Evolutionary conservation across 2,329 filamentous ascomycete genomes (phyloP), one percentile per base, ranked within the genome.

Genomic region (Chalara sp.): DNA sequence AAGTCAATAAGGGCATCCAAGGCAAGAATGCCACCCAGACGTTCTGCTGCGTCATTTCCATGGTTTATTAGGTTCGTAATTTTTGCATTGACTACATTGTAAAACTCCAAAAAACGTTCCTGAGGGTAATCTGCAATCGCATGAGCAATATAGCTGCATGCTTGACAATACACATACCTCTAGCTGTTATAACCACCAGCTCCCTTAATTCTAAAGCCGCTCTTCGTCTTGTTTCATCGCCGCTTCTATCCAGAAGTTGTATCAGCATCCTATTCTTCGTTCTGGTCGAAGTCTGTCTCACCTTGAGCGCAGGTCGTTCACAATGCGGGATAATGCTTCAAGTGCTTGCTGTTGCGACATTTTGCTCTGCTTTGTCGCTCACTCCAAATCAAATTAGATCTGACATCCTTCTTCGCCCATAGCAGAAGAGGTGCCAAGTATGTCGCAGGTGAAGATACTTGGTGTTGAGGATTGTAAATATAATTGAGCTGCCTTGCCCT

Each of bases 1-100:
- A 97, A 96, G 67, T 96, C 91, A 68, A 97, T 92, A 49, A 99
- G 81, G 51, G 86, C 86, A 68, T 96, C 92, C 54, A 99, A 81
- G 53, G 92, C 92, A 62, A 93, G 86, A 55, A 99, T 86, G 48
- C 93, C 95, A 55, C 91, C 93, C 51, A 96, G 83, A 52, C 90
- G 86, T 66, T 99, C 93, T 61, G 85, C 83, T 5, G 89, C 86
- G 67, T 96, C 91, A 71, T 81, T 86, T 56, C 90, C 88, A 67
- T 92, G 89, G 45, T 89, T 83, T 55, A 95, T 89, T 58, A 97
- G 77, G 57, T 78, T 74, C 50, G 81, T 81, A 61, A 89, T 84
- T 52, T 80, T 79, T 58, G 75, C 72, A 63, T 81, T 85, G 56
- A 87, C 78, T 51, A 80, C 74, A 63, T 79, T 81, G 66, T 87